These are phyloP conservation scores for Macrolepiota albuminosa DNA, from an alignment of 768 basidiomycete genomes.

Conservation along the genomic window DNA sequence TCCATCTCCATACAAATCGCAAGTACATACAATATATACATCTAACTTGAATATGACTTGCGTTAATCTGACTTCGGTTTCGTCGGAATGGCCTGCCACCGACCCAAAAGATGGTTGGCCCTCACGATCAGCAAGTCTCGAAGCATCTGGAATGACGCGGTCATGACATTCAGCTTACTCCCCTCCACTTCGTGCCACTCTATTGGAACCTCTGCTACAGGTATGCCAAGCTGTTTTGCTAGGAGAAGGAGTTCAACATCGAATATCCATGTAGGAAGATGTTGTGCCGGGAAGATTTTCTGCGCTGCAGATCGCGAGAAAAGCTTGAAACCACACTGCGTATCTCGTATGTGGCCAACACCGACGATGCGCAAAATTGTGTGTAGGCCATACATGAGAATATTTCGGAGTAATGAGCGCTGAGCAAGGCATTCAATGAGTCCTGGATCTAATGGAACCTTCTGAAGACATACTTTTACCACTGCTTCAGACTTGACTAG, in stretches of 20 bases:
- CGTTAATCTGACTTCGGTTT: constrained; percentile 18
- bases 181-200: constrained; percentile 93
- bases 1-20: not conserved
- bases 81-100: constrained; percentile 50
- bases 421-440: constrained; percentile 23
- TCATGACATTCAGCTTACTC: constrained; percentile 84
- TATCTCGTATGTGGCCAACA: constrained; percentile 87
- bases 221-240: constrained; percentile 73
- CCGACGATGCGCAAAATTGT: constrained; percentile 85
- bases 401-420: constrained; percentile 85
- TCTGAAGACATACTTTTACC: constrained; percentile 62
- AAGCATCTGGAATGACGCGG: constrained; percentile 86
- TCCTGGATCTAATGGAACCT: not conserved
- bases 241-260: constrained; percentile 91
- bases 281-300: constrained; percentile 81
- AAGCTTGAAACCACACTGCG: constrained; percentile 97
- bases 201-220: constrained; percentile 82
- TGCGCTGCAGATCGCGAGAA: constrained; percentile 81
- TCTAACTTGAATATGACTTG: not conserved
- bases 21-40: not conserved
- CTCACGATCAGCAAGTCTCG: constrained; percentile 80
- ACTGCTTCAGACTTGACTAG: constrained; percentile 90
- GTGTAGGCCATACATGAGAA: constrained; percentile 93
- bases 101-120: constrained; percentile 72
- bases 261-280: constrained; percentile 92